Evolutionary conservation across 192 early-diverging fungal genomes (phyloP).

Genomic region (Dissophora ornata): DNA sequence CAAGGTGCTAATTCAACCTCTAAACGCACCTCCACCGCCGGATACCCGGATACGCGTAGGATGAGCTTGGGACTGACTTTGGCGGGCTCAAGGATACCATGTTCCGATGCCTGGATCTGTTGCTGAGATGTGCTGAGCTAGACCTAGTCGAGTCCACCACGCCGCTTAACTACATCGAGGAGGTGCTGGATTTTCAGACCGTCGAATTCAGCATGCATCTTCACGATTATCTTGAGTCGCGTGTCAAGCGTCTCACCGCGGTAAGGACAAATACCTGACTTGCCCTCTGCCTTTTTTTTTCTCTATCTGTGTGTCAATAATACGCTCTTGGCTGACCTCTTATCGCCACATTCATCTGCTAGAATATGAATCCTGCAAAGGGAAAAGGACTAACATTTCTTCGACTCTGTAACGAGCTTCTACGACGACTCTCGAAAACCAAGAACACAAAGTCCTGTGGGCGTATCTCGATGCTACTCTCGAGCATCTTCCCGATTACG

Average conservation of each 20-base stretch:
- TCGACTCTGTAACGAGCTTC: constrained; percentile 88
- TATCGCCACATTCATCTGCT: too few relatives aligned
- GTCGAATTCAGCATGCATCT: constrained; percentile 64
- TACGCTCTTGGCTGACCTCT: too few relatives aligned
- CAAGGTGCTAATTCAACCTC: neutral
- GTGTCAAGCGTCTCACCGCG: constrained; percentile 60
- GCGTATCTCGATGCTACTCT: constrained; percentile 89
- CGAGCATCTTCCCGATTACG: constrained; percentile 83
- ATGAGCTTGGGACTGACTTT: constrained; percentile 26
- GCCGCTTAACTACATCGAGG: constrained; percentile 72
- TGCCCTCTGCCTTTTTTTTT: too few relatives aligned
- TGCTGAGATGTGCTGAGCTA: constrained; percentile 40
- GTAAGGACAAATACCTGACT: constrained; percentile 50
- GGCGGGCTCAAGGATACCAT: constrained; percentile 15
- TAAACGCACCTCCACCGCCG: neutral
- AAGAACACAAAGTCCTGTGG: constrained; percentile 85
- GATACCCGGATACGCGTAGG: constrained; percentile 13
- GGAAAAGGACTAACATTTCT: constrained; percentile 90
- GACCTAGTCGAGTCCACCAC: constrained; percentile 26
- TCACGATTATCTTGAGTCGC: constrained; percentile 75
- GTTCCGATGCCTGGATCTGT: constrained; percentile 42
- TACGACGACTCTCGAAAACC: constrained; percentile 88
- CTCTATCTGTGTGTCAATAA: too few relatives aligned
- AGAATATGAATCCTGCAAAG: constrained; percentile 75
- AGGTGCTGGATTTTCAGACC: constrained; percentile 74